Conservation (phyloP, 1,284 basidiomycete genomes). For the Mrakiaceae sp. region DNA sequence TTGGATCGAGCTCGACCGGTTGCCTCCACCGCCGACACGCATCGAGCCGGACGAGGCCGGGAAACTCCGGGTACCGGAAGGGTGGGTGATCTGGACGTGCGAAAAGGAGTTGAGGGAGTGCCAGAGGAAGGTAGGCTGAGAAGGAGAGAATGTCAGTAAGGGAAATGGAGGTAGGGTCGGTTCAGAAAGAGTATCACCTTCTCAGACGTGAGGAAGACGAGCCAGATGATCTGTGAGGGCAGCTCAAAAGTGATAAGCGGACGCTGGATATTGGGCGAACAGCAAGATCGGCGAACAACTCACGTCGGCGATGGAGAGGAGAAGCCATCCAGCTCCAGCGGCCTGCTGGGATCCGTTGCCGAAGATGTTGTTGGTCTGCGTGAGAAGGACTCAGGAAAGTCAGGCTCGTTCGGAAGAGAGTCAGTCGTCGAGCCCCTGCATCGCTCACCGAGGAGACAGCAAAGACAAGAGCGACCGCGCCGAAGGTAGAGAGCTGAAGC, state of each 20-base stretch:
- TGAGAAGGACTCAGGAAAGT: not conserved
- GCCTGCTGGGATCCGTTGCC: constrained; percentile 51
- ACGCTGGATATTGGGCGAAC: too few relatives aligned
- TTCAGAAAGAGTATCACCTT: constrained; percentile 36
- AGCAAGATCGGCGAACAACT: constrained; percentile 18
- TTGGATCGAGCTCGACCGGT: constrained; percentile 16
- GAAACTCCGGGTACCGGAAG: constrained; percentile 35
- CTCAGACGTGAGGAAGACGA: constrained; percentile 90
- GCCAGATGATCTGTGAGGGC: constrained; percentile 65
- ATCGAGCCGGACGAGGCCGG: constrained; percentile 25
- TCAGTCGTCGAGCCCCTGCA: too few relatives aligned
- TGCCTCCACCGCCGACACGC: constrained; percentile 17
- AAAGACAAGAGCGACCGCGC: constrained; percentile 76
- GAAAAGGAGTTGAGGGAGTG: constrained; percentile 65
- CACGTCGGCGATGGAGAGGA: constrained; percentile 66
- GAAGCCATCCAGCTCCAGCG: constrained; percentile 85
- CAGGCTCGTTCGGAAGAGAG: too few relatives aligned
- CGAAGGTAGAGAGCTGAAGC: constrained; percentile 71
- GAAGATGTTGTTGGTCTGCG: constrained; percentile 43
- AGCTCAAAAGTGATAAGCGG: not conserved
- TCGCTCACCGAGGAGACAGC: constrained; percentile 62
- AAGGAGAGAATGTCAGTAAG: too few relatives aligned
- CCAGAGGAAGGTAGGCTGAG: constrained; percentile 58
- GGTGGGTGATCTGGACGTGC: constrained; percentile 44
- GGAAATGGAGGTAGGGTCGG: too few relatives aligned